phyloP scores from a whole-genome alignment of 345 rosid genomes.

The Garcia nutans region DNA sequence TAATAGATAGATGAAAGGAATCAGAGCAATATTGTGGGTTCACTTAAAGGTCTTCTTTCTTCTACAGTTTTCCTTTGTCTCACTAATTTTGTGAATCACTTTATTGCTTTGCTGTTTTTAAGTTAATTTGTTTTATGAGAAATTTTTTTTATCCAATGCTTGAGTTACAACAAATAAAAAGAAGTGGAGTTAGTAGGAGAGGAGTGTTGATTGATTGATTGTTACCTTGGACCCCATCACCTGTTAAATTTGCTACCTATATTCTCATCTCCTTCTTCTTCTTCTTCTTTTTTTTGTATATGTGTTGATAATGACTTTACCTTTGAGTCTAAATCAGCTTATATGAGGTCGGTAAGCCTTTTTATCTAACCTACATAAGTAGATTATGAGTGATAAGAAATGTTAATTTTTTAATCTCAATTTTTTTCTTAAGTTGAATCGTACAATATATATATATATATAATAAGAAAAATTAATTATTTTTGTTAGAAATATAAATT shows the following conservation, averaged over 20 bases:
- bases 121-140: neutral
- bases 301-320: constrained; percentile 6
- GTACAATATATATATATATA: too few species aligned
- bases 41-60: constrained; percentile 2
- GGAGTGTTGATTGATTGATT: neutral
- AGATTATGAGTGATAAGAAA: too few species aligned
- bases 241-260: neutral
- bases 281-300: too few species aligned
- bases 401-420: too few species aligned
- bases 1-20: neutral
- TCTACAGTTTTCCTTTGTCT: neutral
- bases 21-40: constrained; percentile 11
- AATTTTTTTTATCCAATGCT: neutral
- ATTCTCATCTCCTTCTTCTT: neutral
- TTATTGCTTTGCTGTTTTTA: neutral
- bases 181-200: neutral
- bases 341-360: neutral
- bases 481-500: too few species aligned
- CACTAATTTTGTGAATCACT: neutral
- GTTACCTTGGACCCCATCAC: constrained; percentile 1
- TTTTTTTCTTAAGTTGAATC: too few species aligned
- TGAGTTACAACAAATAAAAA: neutral
- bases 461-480: too few species aligned
- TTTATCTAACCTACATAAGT: too few species aligned
- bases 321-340: neutral